These are phyloP conservation scores for Symbiodinium natans DNA, from an alignment of 73 alveolate genomes.

Conservation along the genomic window DNA sequence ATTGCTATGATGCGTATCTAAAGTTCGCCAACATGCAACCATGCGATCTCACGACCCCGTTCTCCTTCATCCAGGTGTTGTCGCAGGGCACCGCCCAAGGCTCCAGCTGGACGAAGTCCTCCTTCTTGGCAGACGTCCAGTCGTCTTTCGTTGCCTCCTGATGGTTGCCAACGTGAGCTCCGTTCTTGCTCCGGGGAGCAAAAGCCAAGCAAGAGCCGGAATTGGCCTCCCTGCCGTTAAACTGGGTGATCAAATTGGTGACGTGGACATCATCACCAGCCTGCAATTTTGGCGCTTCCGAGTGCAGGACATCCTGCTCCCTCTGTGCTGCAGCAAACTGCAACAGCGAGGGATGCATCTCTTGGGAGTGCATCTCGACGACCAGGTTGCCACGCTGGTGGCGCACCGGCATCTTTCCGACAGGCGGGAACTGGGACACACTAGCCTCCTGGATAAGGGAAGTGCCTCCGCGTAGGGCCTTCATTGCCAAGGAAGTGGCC, in stretches of 20 bases:
- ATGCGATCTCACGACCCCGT: background rate
- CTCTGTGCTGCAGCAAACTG: background rate
- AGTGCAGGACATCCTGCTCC: background rate
- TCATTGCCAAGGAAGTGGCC: background rate
- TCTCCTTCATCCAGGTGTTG: background rate
- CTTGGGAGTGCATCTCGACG: background rate
- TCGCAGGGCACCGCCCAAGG: background rate
- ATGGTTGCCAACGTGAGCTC: background rate
- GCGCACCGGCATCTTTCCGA: background rate
- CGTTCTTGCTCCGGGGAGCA: conserved; percentile 3
- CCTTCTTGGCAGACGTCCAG: background rate
- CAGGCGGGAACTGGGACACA: background rate
- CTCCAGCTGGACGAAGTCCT: background rate
- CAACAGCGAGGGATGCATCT: background rate
- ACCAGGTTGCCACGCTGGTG: background rate
- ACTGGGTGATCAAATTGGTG: background rate
- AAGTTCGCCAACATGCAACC: background rate
- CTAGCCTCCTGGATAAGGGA: background rate
- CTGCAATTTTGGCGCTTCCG: background rate
- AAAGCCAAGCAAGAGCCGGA: conserved; percentile 10
- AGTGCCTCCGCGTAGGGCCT: background rate
- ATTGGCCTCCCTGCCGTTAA: background rate
- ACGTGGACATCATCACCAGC: background rate
- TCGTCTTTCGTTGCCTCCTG: background rate
- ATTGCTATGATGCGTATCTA: background rate